Percentiles rank a stretch among this genome's conserved stretches.
Evolutionary conservation across 495 filamentous ascomycete species (phyloP).

Genomic region (Chaetomidium leptoderma): DNA sequence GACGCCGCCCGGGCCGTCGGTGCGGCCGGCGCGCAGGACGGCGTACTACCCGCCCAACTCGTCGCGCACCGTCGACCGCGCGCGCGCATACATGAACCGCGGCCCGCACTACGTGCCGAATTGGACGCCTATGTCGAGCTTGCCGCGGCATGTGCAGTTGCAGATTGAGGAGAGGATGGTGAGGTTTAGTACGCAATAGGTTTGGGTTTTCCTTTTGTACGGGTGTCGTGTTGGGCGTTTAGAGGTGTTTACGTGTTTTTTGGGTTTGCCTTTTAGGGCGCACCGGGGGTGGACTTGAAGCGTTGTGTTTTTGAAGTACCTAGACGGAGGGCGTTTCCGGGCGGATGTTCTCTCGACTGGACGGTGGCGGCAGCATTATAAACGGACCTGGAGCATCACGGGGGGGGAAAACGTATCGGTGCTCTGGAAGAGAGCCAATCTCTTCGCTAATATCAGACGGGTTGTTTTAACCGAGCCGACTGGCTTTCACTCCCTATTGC

Average conservation of each 20-base stretch:
- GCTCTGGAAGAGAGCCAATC: too few relatives aligned
- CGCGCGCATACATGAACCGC: conserved; percentile 23
- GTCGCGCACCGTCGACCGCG: conserved; percentile 18
- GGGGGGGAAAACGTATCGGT: too few relatives aligned
- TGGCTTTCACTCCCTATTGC: too few relatives aligned
- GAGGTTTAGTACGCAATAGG: conserved; percentile 10
- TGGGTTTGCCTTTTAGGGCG: too few relatives aligned
- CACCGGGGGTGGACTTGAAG: too few relatives aligned
- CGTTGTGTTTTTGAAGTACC: not conserved
- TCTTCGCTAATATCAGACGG: too few relatives aligned
- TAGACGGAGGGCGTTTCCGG: not conserved
- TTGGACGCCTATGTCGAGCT: conserved; percentile 26
- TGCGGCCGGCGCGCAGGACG: conserved; percentile 13
- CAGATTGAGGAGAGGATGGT: conserved; percentile 22
- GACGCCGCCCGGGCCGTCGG: not conserved
- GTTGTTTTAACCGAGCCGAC: too few relatives aligned
- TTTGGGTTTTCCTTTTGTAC: too few relatives aligned
- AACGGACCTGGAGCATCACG: too few relatives aligned
- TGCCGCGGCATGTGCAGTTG: conserved; percentile 21
- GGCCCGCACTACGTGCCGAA: conserved; percentile 25
- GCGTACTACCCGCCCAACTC: conserved; percentile 29
- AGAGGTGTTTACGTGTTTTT: too few relatives aligned
- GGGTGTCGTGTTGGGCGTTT: too few relatives aligned
- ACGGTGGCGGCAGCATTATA: too few relatives aligned
- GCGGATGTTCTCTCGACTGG: not conserved